phyloP scores from a whole-genome alignment of 2,329 filamentous ascomycete species.

The Diaporthe amygdali region DNA sequence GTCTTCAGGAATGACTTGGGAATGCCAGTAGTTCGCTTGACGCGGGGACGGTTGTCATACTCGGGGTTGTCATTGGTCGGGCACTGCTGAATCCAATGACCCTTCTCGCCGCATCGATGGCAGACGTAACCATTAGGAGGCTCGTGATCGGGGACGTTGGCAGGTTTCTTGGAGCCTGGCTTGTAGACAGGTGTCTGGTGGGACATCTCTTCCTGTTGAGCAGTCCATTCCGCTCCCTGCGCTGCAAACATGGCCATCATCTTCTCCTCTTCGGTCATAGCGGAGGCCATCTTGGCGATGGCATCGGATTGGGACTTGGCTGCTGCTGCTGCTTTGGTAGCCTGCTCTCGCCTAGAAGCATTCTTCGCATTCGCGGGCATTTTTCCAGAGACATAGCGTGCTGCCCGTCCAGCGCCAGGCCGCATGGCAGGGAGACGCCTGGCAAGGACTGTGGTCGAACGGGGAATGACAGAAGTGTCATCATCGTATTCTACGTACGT shows the following conservation, averaged over 20 bases:
- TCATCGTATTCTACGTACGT: slow-evolving; percentile 82
- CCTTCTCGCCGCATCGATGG: slow-evolving; percentile 94
- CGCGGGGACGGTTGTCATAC: slow-evolving; percentile 89
- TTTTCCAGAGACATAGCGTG: slow-evolving; percentile 94
- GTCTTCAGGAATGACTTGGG: slow-evolving; percentile 94
- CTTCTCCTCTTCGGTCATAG: slow-evolving; percentile 92
- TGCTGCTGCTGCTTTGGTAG: slow-evolving; percentile 57
- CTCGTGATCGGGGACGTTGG: slow-evolving; percentile 87
- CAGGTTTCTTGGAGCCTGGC: slow-evolving; percentile 66
- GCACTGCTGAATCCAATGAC: slow-evolving; percentile 98
- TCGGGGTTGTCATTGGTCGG: slow-evolving; percentile 98
- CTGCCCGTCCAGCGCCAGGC: slow-evolving; percentile 86
- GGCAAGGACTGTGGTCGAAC: slow-evolving; percentile 92
- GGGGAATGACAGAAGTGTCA: slow-evolving; percentile 95
- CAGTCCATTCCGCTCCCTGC: slow-evolving; percentile 89
- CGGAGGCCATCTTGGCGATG: slow-evolving; percentile 71
- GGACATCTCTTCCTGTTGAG: slow-evolving; percentile 91
- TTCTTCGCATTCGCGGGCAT: slow-evolving; percentile 91
- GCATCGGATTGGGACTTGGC: slow-evolving; percentile 62
- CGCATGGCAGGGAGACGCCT: slow-evolving; percentile 83
- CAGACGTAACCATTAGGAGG: slow-evolving; percentile 95
- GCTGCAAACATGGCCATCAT: slow-evolving; percentile 91
- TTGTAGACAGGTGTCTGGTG: slow-evolving; percentile 71
- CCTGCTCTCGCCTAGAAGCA: slow-evolving; percentile 68
- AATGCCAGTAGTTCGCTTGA: slow-evolving; percentile 97